Base-by-base conservation (phyloP, 257 asterid genomes). In the Solanum pimpinellifolium region DNA sequence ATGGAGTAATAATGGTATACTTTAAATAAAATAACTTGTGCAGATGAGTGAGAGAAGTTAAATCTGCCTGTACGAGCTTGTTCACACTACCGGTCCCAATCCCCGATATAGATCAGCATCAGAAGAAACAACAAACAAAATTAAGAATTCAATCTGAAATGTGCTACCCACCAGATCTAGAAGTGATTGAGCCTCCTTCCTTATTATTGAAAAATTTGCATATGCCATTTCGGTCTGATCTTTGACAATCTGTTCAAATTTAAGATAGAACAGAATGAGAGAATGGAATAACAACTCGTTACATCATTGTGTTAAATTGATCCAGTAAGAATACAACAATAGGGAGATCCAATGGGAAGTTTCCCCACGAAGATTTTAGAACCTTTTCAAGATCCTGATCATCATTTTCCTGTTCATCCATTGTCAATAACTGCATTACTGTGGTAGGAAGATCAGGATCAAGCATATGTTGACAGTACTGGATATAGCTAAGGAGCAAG, bases 391-490 rank as follows among this genome's bases (percentile, higher is more conserved):
- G 95, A 91, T 94, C 97, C 16, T 90, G 84, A 89, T 94, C 98
- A 89, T 89, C 98, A 91, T 92, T 91, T 46, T 95, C 99, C 87
- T 92, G 96, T 86, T 93, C 99, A 89, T 93, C 93, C 82, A 90
- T 92, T 72, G 95, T 93, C 91, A 95, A 87, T 87, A 94, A 94
- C 89, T 94, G 97, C 90, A 95, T 91, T 86, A 96, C 92, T 56
- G 96, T 88, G 47, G 91, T 83, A 7, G 98, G 95, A 86, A 97
- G 92, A 91, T 93, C 98, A 72, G 98, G 96, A 91, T 96, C 98
- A 85, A 96, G 95, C 93, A 94, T 91, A 90, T 96, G 99, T 90
- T 94, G 94, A 88, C 99, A 94, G 92, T 96, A 97, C 92, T 96
- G 99, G 90, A 93, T 93, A 90, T 96, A 97, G 92, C 97, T 92